Evolutionary conservation across 768 basidiomycete genomes (phyloP).

Genomic region (Strobilomyces confusus): DNA sequence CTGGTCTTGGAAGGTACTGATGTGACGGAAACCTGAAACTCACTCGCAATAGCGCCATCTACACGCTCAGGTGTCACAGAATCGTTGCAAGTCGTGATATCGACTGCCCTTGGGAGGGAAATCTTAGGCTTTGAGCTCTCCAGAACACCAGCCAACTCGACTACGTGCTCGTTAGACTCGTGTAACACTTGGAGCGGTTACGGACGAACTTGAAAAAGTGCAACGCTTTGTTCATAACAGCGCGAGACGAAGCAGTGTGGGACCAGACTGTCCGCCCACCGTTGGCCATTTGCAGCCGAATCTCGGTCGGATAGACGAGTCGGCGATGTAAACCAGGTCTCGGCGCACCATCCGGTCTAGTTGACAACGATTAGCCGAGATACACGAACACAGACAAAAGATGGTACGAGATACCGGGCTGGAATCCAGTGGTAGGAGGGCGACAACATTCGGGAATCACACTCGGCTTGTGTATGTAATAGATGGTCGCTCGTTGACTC

Average conservation of each 20-base stretch:
- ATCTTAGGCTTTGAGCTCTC: conserved; percentile 49
- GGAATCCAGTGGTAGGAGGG: too few relatives aligned
- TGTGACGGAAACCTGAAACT: conserved; percentile 46
- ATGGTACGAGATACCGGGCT: too few relatives aligned
- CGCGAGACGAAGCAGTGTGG: conserved; percentile 42
- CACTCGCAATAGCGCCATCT: conserved; percentile 31
- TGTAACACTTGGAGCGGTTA: conserved; percentile 23
- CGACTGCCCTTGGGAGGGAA: conserved; percentile 40
- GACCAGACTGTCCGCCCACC: too few relatives aligned
- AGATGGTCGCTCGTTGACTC: too few relatives aligned
- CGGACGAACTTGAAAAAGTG: conserved; percentile 27
- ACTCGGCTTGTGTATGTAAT: too few relatives aligned
- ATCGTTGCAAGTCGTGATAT: conserved; percentile 50
- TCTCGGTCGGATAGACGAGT: conserved; percentile 13
- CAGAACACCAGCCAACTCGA: conserved; percentile 53
- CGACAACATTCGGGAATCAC: too few relatives aligned
- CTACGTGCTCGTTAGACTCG: background rate
- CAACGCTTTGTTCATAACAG: conserved; percentile 12
- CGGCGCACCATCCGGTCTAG: background rate
- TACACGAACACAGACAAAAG: background rate
- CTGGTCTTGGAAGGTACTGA: too few relatives aligned
- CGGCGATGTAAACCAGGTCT: background rate
- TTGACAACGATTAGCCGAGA: background rate
- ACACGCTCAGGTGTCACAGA: conserved; percentile 40
- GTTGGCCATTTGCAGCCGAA: conserved; percentile 45